A percentile compares a stretch with the other conserved stretches of the same genome.
Conservation (phyloP, 1,139 yeast species). For the Geotrichum cucujoidarum region DNA sequence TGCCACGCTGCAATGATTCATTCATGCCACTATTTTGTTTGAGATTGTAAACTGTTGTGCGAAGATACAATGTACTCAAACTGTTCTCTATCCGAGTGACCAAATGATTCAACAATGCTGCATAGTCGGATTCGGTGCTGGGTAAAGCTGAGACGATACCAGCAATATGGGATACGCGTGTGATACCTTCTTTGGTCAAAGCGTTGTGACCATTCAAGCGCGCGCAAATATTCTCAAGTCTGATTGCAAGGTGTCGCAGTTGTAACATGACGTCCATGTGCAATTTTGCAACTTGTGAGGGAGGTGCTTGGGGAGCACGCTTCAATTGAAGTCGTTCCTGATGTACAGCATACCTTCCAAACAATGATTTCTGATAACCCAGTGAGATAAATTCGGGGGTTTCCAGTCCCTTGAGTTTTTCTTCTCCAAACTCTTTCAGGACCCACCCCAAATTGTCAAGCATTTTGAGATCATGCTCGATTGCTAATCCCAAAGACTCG, state of each 20-base stretch:
- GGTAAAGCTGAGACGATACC: conserved; percentile 20
- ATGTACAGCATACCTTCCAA: conserved; percentile 17
- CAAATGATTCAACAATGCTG: conserved; percentile 55
- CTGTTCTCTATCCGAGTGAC: conserved; percentile 59
- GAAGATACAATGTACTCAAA: conserved; percentile 26
- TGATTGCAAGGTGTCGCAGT: conserved; percentile 45
- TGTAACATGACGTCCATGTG: conserved; percentile 40
- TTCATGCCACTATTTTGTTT: no score
- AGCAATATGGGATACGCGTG: conserved; percentile 2
- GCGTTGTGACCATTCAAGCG: conserved; percentile 25
- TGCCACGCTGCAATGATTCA: no score
- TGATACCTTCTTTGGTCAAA: conserved; percentile 10
- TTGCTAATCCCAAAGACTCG: conserved; percentile 54
- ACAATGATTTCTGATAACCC: conserved; percentile 54
- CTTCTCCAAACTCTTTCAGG: conserved; percentile 74
- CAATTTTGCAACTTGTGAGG: conserved; percentile 12
- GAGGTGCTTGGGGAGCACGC: conserved; percentile 25
- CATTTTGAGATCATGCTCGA: conserved; percentile 63
- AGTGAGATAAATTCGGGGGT: conserved; percentile 83
- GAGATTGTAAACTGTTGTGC: conserved; percentile 10
- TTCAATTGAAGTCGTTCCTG: conserved; percentile 28
- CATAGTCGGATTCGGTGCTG: conserved; percentile 37
- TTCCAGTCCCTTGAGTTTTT: conserved; percentile 88
- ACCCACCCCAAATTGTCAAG: conserved; percentile 66
- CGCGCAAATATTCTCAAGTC: conserved; percentile 49